Evolutionary conservation across 768 basidiomycete species (phyloP), one percentile per base, ranked within the genome.

Genomic region (Exsudoporus frostii): DNA sequence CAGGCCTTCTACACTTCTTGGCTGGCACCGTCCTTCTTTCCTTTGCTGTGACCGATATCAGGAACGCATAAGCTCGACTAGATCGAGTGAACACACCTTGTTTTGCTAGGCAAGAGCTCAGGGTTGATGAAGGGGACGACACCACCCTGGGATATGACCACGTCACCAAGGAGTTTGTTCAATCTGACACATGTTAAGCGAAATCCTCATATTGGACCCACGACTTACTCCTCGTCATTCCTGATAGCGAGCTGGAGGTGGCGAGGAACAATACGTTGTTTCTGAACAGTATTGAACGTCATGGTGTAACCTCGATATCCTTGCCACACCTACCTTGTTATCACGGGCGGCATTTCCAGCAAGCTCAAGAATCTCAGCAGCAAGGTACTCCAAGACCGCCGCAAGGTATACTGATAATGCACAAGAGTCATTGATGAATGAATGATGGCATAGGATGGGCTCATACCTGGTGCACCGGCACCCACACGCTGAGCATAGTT

Each of bases 251-350:
- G 84, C 67, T 95, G 93, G 45, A 95, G 72, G 74, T 95, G 93
- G 65, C 93, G 85, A 50, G 92, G 93, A 22, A 94, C 90, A 63
- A 95, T 94, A 86, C 93, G 92, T 61, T 90, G 86, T 78, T 94
- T 90, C 81, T 90, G 32, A 34, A 33, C 0, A 13, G 11, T 2
- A 20, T 39, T 51, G 22, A 63, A 22, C 1, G 1, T 0, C 25
- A 32, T n/a, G 13, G 34, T 20, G 15, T 6, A 24, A 14, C 7
- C 3, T n/a, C 24, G 24, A 40, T 32, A 14, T 7, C 5, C 11
- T 14, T 9, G 0, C 17, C 20, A 46, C 14, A 34, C 58, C 43
- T 20, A 67, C 69, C 68, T 70, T 69, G 63, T 69, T 69, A 48
- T 69, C 68, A 53, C 68, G 69, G 20, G 68, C 90, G 15, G 90